phyloP scores from a whole-genome alignment of 2,329 filamentous ascomycete genomes.

The Fusarium haematococcum region DNA sequence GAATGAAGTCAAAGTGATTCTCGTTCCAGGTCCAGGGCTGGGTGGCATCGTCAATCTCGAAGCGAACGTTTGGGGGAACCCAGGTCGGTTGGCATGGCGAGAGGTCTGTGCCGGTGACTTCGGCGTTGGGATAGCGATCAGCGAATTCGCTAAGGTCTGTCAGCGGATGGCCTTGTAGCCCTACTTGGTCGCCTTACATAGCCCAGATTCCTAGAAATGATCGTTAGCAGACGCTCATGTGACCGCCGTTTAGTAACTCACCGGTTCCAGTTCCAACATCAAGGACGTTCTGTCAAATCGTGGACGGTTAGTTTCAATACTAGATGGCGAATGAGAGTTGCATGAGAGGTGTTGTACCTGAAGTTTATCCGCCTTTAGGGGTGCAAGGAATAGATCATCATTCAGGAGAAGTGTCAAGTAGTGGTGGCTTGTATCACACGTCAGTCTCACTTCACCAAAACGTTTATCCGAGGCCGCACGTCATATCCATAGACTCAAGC shows the following conservation, averaged over 20 bases:
- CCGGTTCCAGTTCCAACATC: conserved; percentile 4
- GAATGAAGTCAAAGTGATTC: not conserved
- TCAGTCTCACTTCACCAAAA: not conserved
- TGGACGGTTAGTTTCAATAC: not conserved
- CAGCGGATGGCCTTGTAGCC: not conserved
- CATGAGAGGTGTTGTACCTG: not conserved
- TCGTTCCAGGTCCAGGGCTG: not conserved
- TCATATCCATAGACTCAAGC: conserved; percentile 1
- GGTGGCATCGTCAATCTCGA: conserved; percentile 4
- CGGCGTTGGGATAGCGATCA: not conserved
- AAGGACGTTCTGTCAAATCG: not conserved
- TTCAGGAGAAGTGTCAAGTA: not conserved
- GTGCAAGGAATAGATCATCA: not conserved
- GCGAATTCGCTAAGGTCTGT: not conserved
- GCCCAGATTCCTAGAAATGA: not conserved
- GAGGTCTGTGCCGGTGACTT: conserved; percentile 5
- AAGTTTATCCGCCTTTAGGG: not conserved
- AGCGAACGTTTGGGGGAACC: conserved; percentile 5
- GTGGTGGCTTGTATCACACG: not conserved
- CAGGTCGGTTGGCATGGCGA: conserved; percentile 1
- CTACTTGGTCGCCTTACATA: not conserved
- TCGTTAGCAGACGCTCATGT: not conserved
- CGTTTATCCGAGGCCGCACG: not conserved
- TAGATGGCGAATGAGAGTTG: no score
- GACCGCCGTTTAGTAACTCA: not conserved